Evolutionary conservation across 129 eudicot species (phyloP).

Genomic region (Tanacetum coccineum): DNA sequence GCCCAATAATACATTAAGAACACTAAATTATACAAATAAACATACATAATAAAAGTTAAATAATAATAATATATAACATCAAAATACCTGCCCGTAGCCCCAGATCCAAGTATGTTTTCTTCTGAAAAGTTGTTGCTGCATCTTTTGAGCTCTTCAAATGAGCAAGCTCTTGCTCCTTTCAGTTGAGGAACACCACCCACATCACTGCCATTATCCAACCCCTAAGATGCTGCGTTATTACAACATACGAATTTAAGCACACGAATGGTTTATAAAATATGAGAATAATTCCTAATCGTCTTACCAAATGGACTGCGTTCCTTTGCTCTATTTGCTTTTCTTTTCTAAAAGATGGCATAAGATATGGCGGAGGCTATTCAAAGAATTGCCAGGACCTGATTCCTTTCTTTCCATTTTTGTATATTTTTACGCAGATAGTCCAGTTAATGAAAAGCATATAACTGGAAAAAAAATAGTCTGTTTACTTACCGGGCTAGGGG

Average conservation of each 20-base stretch:
- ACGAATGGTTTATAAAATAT: neutral
- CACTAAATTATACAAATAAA: neutral
- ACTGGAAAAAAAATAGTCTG: too few species aligned
- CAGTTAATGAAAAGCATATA: too few species aligned
- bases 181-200: constrained; percentile 69
- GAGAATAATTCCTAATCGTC: constrained; percentile 2
- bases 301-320: constrained; percentile 69
- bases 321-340: constrained; percentile 42
- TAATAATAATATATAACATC: neutral
- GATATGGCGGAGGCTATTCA: constrained; percentile 44
- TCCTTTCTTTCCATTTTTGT: too few species aligned
- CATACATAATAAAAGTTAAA: neutral
- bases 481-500: too few species aligned
- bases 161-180: constrained; percentile 77
- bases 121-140: constrained; percentile 69
- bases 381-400: too few species aligned
- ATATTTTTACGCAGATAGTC: too few species aligned
- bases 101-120: constrained; percentile 63
- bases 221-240: constrained; percentile 74
- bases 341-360: constrained; percentile 54
- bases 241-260: constrained; percentile 6
- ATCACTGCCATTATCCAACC: constrained; percentile 37
- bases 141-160: constrained; percentile 73
- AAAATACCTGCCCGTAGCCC: constrained; percentile 91
- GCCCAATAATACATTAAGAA: neutral